A percentile compares a stretch with the other conserved stretches of the same genome.
Evolutionary conservation across 768 basidiomycete species (phyloP).

Genomic region (Boletus speciosus): DNA sequence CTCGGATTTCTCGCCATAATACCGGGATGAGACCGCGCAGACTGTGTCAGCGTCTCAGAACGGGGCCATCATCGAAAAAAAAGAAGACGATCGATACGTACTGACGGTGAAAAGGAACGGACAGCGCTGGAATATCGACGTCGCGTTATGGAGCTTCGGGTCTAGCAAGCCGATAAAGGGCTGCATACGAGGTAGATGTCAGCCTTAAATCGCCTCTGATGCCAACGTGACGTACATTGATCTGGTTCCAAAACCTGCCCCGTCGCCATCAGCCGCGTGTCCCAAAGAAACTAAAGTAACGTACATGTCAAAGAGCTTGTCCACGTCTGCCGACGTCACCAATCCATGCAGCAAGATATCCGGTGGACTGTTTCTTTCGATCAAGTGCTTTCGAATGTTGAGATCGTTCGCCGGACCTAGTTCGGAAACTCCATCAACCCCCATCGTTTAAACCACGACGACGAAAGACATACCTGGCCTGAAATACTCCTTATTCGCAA

Average conservation of each 20-base stretch:
- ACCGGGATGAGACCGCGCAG: conserved; percentile 83
- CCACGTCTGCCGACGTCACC: conserved; percentile 73
- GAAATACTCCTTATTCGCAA: conserved; percentile 79
- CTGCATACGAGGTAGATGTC: conserved; percentile 21
- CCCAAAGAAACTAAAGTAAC: conserved; percentile 25
- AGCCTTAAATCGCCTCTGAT: background rate
- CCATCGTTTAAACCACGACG: background rate
- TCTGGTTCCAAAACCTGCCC: conserved; percentile 61
- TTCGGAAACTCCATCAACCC: background rate
- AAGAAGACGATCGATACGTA: conserved; percentile 35
- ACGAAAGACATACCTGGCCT: conserved; percentile 52
- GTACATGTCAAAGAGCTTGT: conserved; percentile 80
- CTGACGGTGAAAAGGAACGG: conserved; percentile 90
- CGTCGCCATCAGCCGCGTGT: conserved; percentile 1
- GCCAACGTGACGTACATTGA: conserved; percentile 52
- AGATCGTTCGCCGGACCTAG: conserved; percentile 72
- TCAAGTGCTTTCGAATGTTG: conserved; percentile 62
- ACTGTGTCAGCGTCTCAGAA: conserved; percentile 39
- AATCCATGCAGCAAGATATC: conserved; percentile 80
- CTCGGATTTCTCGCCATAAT: conserved; percentile 73
- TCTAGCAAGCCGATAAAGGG: conserved; percentile 77
- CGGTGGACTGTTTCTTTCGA: conserved; percentile 76
- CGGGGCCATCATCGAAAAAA: background rate
- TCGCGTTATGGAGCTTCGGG: conserved; percentile 75
- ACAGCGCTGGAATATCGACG: conserved; percentile 74